phyloP scores from a whole-genome alignment of 1,284 basidiomycete genomes.

The Rhodotorula sp. region DNA sequence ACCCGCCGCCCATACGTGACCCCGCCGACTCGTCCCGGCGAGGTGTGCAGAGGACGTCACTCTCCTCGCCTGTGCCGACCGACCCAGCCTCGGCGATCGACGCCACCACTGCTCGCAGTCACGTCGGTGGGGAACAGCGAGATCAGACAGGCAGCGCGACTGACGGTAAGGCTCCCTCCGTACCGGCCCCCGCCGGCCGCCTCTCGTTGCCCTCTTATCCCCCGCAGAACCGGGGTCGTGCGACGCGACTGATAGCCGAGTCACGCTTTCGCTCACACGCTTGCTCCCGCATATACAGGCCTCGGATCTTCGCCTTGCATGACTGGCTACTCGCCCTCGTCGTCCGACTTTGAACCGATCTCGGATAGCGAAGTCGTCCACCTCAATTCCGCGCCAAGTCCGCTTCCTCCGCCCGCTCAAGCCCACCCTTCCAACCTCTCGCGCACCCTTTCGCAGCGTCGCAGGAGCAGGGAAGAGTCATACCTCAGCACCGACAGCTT shows the following conservation, averaged over 20 bases:
- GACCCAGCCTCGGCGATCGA: too few species aligned
- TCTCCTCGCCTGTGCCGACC: too few species aligned
- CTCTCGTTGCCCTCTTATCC: background rate
- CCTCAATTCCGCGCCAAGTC: background rate
- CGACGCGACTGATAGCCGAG: background rate
- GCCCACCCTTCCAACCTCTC: constrained; percentile 9
- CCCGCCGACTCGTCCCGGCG: too few species aligned
- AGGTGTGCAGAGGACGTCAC: too few species aligned
- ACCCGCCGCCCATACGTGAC: too few species aligned
- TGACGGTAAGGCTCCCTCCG: background rate
- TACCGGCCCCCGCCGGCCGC: background rate
- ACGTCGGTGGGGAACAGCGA: too few species aligned
- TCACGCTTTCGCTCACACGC: background rate
- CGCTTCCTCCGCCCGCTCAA: background rate
- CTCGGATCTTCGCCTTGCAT: constrained; percentile 15
- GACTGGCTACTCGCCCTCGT: constrained; percentile 1
- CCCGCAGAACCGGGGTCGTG: background rate
- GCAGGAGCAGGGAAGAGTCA: constrained; percentile 5
- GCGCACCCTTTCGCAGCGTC: constrained; percentile 10
- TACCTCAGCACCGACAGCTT: background rate
- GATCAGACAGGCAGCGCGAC: background rate
- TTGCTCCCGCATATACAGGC: background rate
- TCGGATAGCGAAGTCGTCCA: constrained; percentile 11
- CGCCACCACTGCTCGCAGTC: too few species aligned
- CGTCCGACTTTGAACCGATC: constrained; percentile 24